A percentile compares a stretch with the other conserved stretches of the same genome.
Evolutionary conservation across 2,329 filamentous ascomycete genomes (phyloP).

Genomic region (Knufia petricola): DNA sequence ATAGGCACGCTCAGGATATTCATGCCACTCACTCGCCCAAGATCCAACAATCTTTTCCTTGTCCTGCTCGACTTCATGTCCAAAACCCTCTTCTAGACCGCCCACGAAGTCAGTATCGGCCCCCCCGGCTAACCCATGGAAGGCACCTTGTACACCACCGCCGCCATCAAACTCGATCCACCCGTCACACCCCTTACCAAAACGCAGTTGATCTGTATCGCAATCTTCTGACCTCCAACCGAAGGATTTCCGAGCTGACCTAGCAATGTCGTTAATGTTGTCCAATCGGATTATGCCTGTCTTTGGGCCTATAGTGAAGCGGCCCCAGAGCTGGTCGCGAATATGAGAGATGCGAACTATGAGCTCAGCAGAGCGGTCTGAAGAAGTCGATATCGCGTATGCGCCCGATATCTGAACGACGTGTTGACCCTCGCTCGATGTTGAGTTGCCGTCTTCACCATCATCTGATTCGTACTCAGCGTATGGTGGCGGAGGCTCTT

Average conservation of each 20-base stretch:
- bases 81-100: conserved; percentile 6
- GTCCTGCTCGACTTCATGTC: neutral
- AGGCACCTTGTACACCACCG: conserved; percentile 10
- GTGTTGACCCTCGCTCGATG: conserved; percentile 1
- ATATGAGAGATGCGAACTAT: neutral
- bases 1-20: conserved; percentile 14
- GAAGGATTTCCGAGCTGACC: conserved; percentile 7
- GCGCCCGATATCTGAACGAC: conserved; percentile 12
- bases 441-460: conserved; percentile 11
- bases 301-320: conserved; percentile 9
- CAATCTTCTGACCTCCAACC: conserved; percentile 13
- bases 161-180: conserved; percentile 13
- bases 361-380: neutral
- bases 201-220: conserved; percentile 8
- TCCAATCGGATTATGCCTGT: conserved; percentile 11
- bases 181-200: conserved; percentile 16
- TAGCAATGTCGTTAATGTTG: conserved; percentile 5
- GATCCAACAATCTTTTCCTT: neutral
- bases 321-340: conserved; percentile 13
- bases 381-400: conserved; percentile 9
- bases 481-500: conserved; percentile 6
- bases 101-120: conserved; percentile 13
- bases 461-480: conserved; percentile 11
- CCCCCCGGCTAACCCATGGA: conserved; percentile 11
- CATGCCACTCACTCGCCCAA: conserved; percentile 12